phyloP scores from a whole-genome alignment of 306 rosid species.

The Cucurbita moschata region DNA sequence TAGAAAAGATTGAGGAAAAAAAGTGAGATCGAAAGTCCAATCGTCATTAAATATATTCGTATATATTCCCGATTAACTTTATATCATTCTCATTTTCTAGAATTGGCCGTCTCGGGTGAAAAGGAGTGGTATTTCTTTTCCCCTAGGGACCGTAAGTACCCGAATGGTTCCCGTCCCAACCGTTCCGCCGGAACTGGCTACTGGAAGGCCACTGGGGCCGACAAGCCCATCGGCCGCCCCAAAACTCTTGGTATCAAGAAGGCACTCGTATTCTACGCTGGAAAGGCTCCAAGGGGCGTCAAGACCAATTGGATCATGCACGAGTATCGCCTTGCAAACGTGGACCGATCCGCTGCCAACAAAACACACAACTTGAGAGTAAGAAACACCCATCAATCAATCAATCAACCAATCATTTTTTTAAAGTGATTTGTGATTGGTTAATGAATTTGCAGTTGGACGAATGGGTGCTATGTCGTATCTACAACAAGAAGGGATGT shows the following conservation, averaged over 20 bases:
- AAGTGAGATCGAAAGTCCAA: too few relatives aligned
- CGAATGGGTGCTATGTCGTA: conserved; percentile 89
- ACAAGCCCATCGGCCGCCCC: conserved; percentile 79
- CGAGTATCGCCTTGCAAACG: conserved; percentile 91
- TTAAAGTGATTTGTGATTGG: background rate
- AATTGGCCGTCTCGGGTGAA: conserved; percentile 54
- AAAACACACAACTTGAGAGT: conserved; percentile 55
- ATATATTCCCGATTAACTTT: background rate
- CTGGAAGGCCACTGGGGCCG: conserved; percentile 97
- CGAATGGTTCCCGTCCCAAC: conserved; percentile 92
- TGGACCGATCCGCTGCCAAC: conserved; percentile 66
- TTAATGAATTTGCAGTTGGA: conserved; percentile 45
- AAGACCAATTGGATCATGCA: conserved; percentile 99
- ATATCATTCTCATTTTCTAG: conserved; percentile 9
- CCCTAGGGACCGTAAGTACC: conserved; percentile 82
- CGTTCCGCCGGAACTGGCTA: conserved; percentile 80
- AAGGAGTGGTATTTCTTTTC: conserved; percentile 97
- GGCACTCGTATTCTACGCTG: conserved; percentile 79
- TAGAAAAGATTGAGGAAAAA: too few relatives aligned
- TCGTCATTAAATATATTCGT: too few relatives aligned
- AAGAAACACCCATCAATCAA: background rate
- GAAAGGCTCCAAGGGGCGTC: conserved; percentile 76
- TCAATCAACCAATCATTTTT: background rate
- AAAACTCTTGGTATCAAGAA: conserved; percentile 75
- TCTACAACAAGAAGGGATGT: conserved; percentile 81